Conservation (phyloP, 148 eudicot species). For the Chenopodium suecicum region DNA sequence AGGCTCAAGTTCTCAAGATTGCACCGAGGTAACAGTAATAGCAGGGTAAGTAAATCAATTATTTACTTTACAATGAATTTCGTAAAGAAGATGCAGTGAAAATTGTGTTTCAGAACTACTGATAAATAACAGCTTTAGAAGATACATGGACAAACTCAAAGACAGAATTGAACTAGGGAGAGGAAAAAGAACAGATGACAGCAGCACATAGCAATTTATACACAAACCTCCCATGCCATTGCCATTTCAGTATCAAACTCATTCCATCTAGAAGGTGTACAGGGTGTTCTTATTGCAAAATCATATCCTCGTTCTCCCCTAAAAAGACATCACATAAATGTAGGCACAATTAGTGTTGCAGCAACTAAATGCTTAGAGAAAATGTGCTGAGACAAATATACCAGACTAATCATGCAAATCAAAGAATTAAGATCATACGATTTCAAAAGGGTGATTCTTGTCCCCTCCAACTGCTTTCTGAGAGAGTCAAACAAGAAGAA, state of each 20-base stretch:
- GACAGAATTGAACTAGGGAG: not conserved
- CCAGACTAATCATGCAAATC: not conserved
- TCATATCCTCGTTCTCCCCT: conserved; percentile 86
- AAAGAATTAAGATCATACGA: conserved; percentile 38
- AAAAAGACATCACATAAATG: conserved; percentile 24
- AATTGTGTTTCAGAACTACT: no score
- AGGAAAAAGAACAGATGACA: not conserved
- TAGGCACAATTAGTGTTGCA: not conserved
- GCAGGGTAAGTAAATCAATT: not conserved
- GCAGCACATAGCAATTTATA: conserved; percentile 7
- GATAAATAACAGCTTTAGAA: not conserved
- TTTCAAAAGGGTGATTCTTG: conserved; percentile 83
- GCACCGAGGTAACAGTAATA: not conserved
- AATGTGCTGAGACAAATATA: conserved; percentile 6
- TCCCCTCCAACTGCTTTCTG: conserved; percentile 92
- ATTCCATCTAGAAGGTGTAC: conserved; percentile 91
- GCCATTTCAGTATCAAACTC: conserved; percentile 91
- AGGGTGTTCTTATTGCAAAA: conserved; percentile 88
- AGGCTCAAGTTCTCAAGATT: not conserved
- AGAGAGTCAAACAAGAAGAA: conserved; percentile 27
- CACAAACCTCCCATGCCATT: conserved; percentile 83
- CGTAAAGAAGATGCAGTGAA: not conserved
- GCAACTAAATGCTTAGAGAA: not conserved
- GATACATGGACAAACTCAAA: not conserved
- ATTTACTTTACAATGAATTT: not conserved